Percentiles rank a stretch among this genome's conserved stretches.
Evolutionary conservation across 2,329 filamentous ascomycete species (phyloP).

Genomic region (Cladosporium austrohemisphaericum): DNA sequence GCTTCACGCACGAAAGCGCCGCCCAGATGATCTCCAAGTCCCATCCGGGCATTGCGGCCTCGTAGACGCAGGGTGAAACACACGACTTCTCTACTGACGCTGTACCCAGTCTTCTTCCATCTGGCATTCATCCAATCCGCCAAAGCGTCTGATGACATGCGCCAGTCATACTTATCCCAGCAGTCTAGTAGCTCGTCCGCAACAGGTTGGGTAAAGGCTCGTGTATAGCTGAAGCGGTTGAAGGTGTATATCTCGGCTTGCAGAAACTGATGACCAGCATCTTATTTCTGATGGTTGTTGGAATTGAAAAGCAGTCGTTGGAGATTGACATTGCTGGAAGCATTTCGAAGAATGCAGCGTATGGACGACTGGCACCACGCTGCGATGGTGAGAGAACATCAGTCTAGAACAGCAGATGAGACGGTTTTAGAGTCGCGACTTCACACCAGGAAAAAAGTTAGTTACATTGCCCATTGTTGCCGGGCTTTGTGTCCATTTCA

Average conservation of each 20-base stretch:
- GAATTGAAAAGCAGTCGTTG: not conserved
- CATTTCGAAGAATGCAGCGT: too few species aligned
- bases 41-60: conserved; percentile 22
- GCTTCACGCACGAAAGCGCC: conserved; percentile 8
- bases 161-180: conserved; percentile 24
- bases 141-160: conserved; percentile 24
- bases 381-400: too few species aligned
- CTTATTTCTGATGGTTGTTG: too few species aligned
- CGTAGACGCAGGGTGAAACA: conserved; percentile 22
- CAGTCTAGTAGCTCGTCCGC: conserved; percentile 19
- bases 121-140: conserved; percentile 28
- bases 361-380: too few species aligned
- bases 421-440: too few species aligned
- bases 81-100: conserved; percentile 23
- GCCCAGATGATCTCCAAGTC: conserved; percentile 18
- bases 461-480: too few species aligned
- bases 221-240: conserved; percentile 10
- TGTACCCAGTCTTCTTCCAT: conserved; percentile 27
- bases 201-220: conserved; percentile 22
- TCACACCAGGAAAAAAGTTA: too few species aligned
- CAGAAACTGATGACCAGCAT: conserved; percentile 13
- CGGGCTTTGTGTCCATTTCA: too few species aligned
- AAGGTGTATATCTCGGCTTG: conserved; percentile 10
- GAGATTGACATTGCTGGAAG: not conserved
- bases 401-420: too few species aligned